Base-by-base conservation (phyloP, 345 rosid genomes). In the Sisymbrium irio region DNA sequence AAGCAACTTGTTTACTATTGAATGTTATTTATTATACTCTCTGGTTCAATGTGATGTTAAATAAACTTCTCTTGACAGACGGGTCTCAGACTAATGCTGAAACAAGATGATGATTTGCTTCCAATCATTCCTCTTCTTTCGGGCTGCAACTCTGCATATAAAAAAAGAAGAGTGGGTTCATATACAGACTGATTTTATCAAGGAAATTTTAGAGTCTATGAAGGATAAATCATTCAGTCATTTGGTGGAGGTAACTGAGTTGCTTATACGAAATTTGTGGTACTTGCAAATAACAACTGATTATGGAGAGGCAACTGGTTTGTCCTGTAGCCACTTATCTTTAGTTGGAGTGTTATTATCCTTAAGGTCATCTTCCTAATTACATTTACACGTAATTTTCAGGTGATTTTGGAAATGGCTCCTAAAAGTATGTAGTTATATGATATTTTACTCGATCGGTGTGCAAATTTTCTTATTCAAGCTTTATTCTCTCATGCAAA, bases 401-500 rank as follows among this genome's bases (percentile, higher is more conserved):
- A 95, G 99, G 97, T 95, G 69, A 85, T 95, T 80, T 60, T 95
- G 79, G 94, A 85, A 78, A 97, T 92, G 71, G 84, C 94, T 62
- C 92, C 99, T 47, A 89, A 86, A 76, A 82, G 81, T 72, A 72
- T 95, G 88, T 92, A 87, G 1, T 73, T 92, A 69, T 85, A 80
- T 62, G 75, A 88, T 75, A 91, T 92, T 66, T 82, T 98, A 71
- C 85, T 96, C 51, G 82, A 95, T 77, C 87, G 75, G n/a, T 90
- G 92, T 82, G 97, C 96, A 46, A 95, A 91, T 84, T 95, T 95
- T 72, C 98, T 90, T 28, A 72, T 88, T 67, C 99, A 95, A 82
- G 86, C 96, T 3, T 81, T 95, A 56, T 67, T 89, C 78, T 90
- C 97, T 41, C 85, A 84, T 71, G 84, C 97, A 76, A 88, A 82